Conservation (phyloP, 805 yeast species). For the Maudiozyma barnettii region DNA sequence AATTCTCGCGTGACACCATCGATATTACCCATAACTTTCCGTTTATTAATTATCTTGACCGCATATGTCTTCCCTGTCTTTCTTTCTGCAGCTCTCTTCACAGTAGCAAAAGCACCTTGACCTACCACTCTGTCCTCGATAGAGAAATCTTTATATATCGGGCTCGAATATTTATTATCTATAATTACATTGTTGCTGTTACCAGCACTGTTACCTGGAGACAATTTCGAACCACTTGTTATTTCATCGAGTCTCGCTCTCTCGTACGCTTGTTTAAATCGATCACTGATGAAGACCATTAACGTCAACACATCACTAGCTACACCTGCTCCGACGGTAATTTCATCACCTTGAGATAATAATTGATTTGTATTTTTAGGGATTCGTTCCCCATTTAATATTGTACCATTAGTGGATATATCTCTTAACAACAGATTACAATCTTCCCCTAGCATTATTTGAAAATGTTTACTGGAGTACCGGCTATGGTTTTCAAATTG, state of each 20-base stretch:
- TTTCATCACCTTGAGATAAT: slow-evolving; percentile 86
- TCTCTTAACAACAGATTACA: slow-evolving; percentile 47
- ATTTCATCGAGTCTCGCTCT: slow-evolving; percentile 8
- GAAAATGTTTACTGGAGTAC: slow-evolving; percentile 66
- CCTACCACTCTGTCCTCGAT: slow-evolving; percentile 82
- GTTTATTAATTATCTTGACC: slow-evolving; percentile 77
- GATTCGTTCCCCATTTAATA: slow-evolving; percentile 62
- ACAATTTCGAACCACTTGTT: not conserved
- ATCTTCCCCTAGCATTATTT: slow-evolving; percentile 55
- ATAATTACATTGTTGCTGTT: slow-evolving; percentile 28
- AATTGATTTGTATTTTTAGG: slow-evolving; percentile 73
- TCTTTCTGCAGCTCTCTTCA: slow-evolving; percentile 81
- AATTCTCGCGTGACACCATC: slow-evolving; percentile 83
- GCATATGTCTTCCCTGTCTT: slow-evolving; percentile 80
- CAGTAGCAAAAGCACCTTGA: slow-evolving; percentile 97
- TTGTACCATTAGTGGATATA: slow-evolving; percentile 86
- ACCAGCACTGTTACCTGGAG: not conserved
- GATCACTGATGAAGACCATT: slow-evolving; percentile 36
- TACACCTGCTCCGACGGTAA: slow-evolving; percentile 82
- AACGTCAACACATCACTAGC: slow-evolving; percentile 51
- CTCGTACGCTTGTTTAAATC: slow-evolving; percentile 23
- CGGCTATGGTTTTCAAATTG: slow-evolving; percentile 52
- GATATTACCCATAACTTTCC: slow-evolving; percentile 68
- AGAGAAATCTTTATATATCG: slow-evolving; percentile 46
- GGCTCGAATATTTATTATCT: slow-evolving; percentile 29